Percentiles rank a stretch among this genome's conserved stretches.
Conservation (phyloP, 2,329 filamentous ascomycete genomes). For the Ophiostoma ips region DNA sequence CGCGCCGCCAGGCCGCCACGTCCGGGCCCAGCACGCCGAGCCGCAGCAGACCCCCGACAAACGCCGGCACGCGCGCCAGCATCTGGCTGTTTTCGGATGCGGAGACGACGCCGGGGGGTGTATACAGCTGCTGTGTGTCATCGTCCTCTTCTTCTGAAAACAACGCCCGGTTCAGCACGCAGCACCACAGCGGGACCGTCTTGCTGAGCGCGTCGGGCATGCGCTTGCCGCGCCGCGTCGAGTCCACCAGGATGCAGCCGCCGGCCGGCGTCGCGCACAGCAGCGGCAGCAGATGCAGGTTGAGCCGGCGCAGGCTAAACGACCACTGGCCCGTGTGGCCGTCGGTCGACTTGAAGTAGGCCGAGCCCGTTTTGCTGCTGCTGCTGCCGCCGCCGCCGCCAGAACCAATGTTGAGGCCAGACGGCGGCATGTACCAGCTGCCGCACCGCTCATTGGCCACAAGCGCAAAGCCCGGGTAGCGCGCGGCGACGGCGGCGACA, state of each 20-base stretch:
- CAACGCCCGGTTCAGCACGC: slow-evolving; percentile 65
- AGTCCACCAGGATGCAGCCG: slow-evolving; percentile 77
- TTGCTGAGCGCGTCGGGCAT: slow-evolving; percentile 94
- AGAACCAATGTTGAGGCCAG: not conserved
- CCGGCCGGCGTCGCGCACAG: slow-evolving; percentile 47
- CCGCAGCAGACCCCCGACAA: slow-evolving; percentile 31
- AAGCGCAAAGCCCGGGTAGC: slow-evolving; percentile 41
- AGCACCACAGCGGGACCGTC: slow-evolving; percentile 87
- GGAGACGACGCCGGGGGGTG: slow-evolving; percentile 59
- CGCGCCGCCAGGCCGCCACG: slow-evolving; percentile 25
- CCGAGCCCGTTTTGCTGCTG: slow-evolving; percentile 47
- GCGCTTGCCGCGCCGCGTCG: slow-evolving; percentile 66
- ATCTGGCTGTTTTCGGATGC: slow-evolving; percentile 72
- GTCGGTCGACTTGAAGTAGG: slow-evolving; percentile 97
- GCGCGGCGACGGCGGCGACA: slow-evolving; percentile 44
- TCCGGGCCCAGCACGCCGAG: slow-evolving; percentile 45
- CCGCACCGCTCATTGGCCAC: slow-evolving; percentile 92
- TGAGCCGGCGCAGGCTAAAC: slow-evolving; percentile 73
- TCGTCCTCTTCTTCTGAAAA: slow-evolving; percentile 33
- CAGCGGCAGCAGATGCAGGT: slow-evolving; percentile 63
- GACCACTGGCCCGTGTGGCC: slow-evolving; percentile 85
- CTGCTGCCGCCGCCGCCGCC: no score
- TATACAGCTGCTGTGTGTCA: slow-evolving; percentile 40
- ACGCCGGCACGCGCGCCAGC: slow-evolving; percentile 42
- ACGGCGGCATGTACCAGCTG: slow-evolving; percentile 69